Base-by-base conservation (phyloP, 768 basidiomycete species). In the Rickenella mellea region DNA sequence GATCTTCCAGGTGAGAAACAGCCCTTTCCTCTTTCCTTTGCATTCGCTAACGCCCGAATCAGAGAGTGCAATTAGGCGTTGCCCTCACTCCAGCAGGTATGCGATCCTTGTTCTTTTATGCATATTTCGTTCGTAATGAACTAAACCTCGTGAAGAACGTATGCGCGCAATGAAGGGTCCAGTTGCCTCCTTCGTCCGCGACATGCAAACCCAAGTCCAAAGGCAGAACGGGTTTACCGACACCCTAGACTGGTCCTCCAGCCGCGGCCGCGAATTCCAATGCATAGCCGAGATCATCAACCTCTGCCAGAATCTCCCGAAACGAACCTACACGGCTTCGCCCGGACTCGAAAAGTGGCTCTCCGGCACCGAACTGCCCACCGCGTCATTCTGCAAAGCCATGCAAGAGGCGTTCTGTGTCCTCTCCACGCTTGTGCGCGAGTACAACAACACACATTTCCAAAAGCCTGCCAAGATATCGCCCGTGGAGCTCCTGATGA, bases 61-160 rank as follows among this genome's bases (percentile, higher is more conserved):
- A 87, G 80, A 70, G 84, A 38, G 84, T 87, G 6, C 84, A 86
- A 58, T 66, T 83, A 3, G 84, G 84, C 6, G 79, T 87, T 69
- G 82, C 84, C 0, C 64, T 85, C 24, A 85, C 82, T 0, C 78
- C 79, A 4, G 77, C 80, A 48, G 80, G 77, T 73, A 43, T 26
- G 64, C 53, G 30, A 25, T 43, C 19, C 37, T 43, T 27, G 8
- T 27, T 20, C 35, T 3, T 27, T 33, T 19, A 22, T 14, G 11
- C 12, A 12, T 25, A 22, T 28, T 30, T n/a, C n/a, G n/a, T n/a
- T n/a, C n/a, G n/a, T n/a, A n/a, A 5, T 40, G 47, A 42, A 40
- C 48, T 6, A 38, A 44, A 19, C 37, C 27, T 6, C 33, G 17
- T 36, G 19, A 57, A 71, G 84, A 87, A 53, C 80, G 80, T 55